These are phyloP conservation scores for Mortierella sp. DNA, from an alignment of 371 early-diverging fungal genomes.

Conservation along the genomic window DNA sequence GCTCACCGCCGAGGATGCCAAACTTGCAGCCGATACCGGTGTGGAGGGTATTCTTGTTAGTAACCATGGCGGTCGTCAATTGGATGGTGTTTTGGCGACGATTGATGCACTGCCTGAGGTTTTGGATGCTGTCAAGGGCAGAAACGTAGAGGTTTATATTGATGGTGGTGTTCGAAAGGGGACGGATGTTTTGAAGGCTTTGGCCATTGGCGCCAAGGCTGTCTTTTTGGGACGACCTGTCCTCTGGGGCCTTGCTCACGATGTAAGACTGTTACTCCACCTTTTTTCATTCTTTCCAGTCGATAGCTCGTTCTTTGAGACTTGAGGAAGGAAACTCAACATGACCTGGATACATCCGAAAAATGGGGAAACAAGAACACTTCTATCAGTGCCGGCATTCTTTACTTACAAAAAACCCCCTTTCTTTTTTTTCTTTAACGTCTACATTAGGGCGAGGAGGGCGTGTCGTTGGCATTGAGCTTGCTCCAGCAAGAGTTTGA, in stretches of 20 bases:
- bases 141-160: constrained; percentile 86
- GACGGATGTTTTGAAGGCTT: constrained; percentile 93
- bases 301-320: not conserved
- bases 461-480: constrained; percentile 82
- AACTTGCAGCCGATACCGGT: constrained; percentile 84
- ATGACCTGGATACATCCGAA: not conserved
- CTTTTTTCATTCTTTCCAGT: not conserved
- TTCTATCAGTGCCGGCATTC: too few relatives aligned
- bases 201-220: constrained; percentile 96
- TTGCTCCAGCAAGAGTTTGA: constrained; percentile 83
- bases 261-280: constrained; percentile 27
- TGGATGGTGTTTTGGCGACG: constrained; percentile 84
- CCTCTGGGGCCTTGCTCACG: constrained; percentile 70
- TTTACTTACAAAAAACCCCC: constrained; percentile 36
- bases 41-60: constrained; percentile 90
- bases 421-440: too few relatives aligned
- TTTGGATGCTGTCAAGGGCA: constrained; percentile 75
- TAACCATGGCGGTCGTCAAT: constrained; percentile 97
- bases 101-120: constrained; percentile 92
- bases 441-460: constrained; percentile 71
- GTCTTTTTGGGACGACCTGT: constrained; percentile 94
- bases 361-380: too few relatives aligned
- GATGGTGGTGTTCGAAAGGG: constrained; percentile 96
- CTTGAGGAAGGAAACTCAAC: not conserved
- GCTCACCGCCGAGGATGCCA: constrained; percentile 92